phyloP scores from a whole-genome alignment of 176 grass and related monocot species.

The Raddia guianensis region DNA sequence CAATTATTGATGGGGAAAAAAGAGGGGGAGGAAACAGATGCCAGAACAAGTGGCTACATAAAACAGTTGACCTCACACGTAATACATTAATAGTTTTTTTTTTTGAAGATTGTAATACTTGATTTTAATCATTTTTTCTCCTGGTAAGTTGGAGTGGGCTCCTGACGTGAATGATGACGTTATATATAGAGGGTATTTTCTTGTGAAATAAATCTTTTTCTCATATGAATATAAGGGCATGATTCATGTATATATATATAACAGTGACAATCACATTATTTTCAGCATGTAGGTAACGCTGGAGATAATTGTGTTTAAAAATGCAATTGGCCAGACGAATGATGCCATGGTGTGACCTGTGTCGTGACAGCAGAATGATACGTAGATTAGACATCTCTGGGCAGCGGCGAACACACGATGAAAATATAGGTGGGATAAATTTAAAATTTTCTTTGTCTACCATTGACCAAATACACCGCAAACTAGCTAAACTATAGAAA shows the following conservation, averaged over 20 bases:
- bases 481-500: no score
- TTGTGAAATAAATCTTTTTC: not conserved
- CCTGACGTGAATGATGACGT: not conserved
- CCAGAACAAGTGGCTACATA: no score
- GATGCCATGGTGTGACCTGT: conserved; percentile 5
- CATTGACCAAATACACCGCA: no score
- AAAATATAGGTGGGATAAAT: no score
- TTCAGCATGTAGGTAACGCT: not conserved
- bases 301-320: conserved; percentile 32
- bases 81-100: no score
- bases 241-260: not conserved
- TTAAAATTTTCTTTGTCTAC: no score
- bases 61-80: no score
- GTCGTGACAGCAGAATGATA: conserved; percentile 6
- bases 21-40: not conserved
- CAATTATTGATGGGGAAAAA: conserved; percentile 28
- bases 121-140: not conserved
- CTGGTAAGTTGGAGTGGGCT: not conserved
- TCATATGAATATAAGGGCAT: not conserved
- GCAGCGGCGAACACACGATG: no score
- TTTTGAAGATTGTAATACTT: no score
- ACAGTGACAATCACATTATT: not conserved
- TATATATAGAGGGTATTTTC: not conserved
- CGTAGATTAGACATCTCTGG: not conserved
- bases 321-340: not conserved